Evolutionary conservation across 495 filamentous ascomycete genomes (phyloP), one percentile per base, ranked within the genome.

Genomic region (Neurospora pannonica): DNA sequence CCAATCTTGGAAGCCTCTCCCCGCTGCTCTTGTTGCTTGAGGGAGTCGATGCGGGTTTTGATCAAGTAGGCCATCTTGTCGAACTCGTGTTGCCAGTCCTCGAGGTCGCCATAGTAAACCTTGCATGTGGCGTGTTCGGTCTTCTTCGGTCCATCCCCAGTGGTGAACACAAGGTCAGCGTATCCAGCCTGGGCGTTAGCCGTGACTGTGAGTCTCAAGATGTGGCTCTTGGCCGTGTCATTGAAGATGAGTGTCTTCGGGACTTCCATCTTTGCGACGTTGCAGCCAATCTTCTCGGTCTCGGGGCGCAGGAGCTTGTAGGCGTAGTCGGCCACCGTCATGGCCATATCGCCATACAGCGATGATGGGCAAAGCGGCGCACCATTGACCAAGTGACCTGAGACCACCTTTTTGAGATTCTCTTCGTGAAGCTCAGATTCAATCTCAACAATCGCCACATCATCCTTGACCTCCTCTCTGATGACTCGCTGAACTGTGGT

Each of bases 281-380:
- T 88, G 75, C 89, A 85, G 7, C 85, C 87, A 42, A 88, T 82
- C n/a, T 86, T 84, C 75, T 87, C 83, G 21, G 80, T 78, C 10
- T 87, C 85, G 1, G 88, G 87, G 39, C 87, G 85, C 71, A 89
- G 80, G 48, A 89, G 84, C 73, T 89, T 86, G 71, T 92, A 88
- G 36, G 90, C 83, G 75, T 93, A 93, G 36, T 94, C 88, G 74
- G 86, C 90, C 48, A 93, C 81, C 0, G 92, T 94, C 74, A 93
- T 87, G 15, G 91, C 92, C 84, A 94, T 93, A 80, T 95, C 93
- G 36, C 89, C 92, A 74, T 93, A 94, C 2, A 94, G 81, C 3
- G 91, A 89, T 34, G 86, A 87, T 4, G 87, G 86, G 48, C 84
- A 87, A 13, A 88, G 80, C 2, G 80, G 76, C 28, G 83, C 79